Percentiles rank a stretch among this genome's conserved stretches.
Conservation (phyloP, 352 stramenopile genomes). For the Phytophthora capsici region DNA sequence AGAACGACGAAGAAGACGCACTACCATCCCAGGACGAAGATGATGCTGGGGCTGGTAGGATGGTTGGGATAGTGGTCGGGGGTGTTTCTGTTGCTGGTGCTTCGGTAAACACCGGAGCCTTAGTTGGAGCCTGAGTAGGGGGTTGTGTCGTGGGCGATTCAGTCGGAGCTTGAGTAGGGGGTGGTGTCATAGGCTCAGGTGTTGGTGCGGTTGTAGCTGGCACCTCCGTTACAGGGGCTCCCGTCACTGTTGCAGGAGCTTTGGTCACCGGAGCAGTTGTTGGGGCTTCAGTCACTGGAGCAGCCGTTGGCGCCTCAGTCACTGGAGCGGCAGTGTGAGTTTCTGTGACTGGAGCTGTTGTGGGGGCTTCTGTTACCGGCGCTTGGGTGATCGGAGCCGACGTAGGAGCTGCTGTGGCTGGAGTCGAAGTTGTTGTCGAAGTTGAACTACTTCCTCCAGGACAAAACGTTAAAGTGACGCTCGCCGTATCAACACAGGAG, state of each 20-base stretch:
- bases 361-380: not conserved
- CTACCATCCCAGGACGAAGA: conserved; percentile 15
- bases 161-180: conserved; percentile 31
- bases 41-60: not conserved
- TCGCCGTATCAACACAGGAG: conserved; percentile 42
- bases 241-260: conserved; percentile 2
- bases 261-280: conserved; percentile 5
- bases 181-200: not conserved
- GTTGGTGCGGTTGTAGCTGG: conserved; percentile 2
- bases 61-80: not conserved
- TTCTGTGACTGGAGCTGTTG: conserved; percentile 10
- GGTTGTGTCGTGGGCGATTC: conserved; percentile 3
- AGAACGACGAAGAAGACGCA: conserved; percentile 13
- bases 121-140: not conserved
- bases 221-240: not conserved
- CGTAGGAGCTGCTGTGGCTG: conserved; percentile 11
- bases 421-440: conserved; percentile 9
- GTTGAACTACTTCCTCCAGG: conserved; percentile 41
- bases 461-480: conserved; percentile 64
- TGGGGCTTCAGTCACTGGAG: not conserved
- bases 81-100: conserved; percentile 3
- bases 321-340: conserved; percentile 2
- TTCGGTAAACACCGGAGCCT: conserved; percentile 1
- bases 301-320: not conserved
- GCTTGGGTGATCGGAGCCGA: not conserved